A percentile compares a stretch with the other conserved stretches of the same genome.
Conservation (phyloP, 371 early-diverging fungal species). For the Rozella allomycis region DNA sequence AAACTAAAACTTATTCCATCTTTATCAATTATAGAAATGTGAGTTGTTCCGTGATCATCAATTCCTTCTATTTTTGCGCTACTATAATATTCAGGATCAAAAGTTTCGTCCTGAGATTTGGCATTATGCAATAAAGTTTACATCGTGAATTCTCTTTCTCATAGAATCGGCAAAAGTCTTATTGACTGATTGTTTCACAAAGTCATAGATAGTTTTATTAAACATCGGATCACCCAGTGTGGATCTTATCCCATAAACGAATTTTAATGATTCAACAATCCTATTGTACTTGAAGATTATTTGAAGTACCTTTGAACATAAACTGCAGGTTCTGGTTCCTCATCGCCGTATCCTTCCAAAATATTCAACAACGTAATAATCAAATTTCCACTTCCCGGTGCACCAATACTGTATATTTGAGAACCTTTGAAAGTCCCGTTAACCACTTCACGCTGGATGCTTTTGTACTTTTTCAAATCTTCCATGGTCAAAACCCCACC, state of each 20-base stretch:
- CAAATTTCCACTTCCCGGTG: conserved; percentile 39
- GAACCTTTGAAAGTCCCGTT: conserved; percentile 5
- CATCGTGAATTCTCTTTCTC: conserved; percentile 44
- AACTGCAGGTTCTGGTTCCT: conserved; percentile 24
- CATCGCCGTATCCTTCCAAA: conserved; percentile 54
- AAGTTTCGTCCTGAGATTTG: conserved; percentile 16
- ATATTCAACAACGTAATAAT: conserved; percentile 67
- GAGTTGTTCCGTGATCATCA: conserved; percentile 90
- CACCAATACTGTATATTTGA: conserved; percentile 7
- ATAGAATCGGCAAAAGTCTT: conserved; percentile 43
- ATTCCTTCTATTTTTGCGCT: conserved; percentile 48
- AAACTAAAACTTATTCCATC: conserved; percentile 66
- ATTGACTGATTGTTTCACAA: conserved; percentile 21
- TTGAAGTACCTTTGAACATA: conserved; percentile 34
- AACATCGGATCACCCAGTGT: conserved; percentile 64
- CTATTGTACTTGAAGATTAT: conserved; percentile 8
- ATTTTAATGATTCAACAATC: conserved; percentile 75
- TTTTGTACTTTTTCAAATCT: conserved; percentile 51
- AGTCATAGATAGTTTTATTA: conserved; percentile 1
- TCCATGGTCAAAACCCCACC: conserved; percentile 64
- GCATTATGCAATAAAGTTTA: conserved; percentile 3
- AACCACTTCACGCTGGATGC: conserved; percentile 17
- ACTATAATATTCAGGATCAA: conserved; percentile 42
- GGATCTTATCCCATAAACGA: conserved; percentile 63
- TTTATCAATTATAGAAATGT: conserved; percentile 71